These are phyloP conservation scores for Panicum hallii DNA, from an alignment of 202 grass and related monocot genomes.

Conservation along the genomic window DNA sequence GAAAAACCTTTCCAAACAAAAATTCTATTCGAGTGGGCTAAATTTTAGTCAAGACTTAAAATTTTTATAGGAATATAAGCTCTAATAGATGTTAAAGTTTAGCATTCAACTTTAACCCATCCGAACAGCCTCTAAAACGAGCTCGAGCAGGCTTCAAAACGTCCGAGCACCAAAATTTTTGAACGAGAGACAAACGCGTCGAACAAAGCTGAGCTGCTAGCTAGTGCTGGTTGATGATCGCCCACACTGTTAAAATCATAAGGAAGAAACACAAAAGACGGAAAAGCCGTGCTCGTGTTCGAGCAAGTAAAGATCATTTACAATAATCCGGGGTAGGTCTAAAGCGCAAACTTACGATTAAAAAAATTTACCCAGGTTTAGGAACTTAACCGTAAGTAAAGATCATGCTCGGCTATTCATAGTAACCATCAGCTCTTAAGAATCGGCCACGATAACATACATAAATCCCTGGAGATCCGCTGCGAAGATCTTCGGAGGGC, in stretches of 20 bases:
- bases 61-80: too few relatives aligned
- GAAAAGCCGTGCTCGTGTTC: neutral
- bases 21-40: too few relatives aligned
- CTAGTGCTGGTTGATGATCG: neutral
- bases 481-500: neutral
- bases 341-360: neutral
- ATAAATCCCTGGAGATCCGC: neutral
- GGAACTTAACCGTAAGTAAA: neutral
- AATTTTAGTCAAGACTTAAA: too few relatives aligned
- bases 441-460: neutral
- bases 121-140: neutral
- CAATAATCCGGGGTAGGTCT: constrained; percentile 3
- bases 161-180: neutral
- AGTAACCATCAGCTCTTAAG: neutral
- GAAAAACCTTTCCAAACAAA: too few relatives aligned
- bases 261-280: neutral
- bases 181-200: neutral
- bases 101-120: too few relatives aligned
- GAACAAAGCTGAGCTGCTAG: neutral
- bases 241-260: neutral
- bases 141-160: neutral
- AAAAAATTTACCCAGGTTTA: neutral
- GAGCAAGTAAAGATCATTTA: neutral
- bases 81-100: too few relatives aligned
- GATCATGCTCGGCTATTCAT: neutral